Percentiles rank a stretch among this genome's conserved stretches.
phyloP scores from a whole-genome alignment of 2,329 filamentous ascomycete genomes.

The Trichoderma simmonsii region DNA sequence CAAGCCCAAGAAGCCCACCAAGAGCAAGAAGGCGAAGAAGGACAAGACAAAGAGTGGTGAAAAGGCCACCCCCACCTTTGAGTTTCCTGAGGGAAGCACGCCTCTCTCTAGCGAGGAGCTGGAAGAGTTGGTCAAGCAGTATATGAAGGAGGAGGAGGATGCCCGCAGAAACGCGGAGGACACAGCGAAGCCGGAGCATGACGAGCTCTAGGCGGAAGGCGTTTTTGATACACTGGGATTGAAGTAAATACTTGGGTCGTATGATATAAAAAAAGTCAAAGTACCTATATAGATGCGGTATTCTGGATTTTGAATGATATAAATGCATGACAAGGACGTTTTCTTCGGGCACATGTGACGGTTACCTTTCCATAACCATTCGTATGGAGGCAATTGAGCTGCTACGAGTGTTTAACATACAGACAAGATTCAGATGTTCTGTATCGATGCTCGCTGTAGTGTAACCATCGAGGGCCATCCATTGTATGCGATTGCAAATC shows the following conservation, averaged over 20 bases:
- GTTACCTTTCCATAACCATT: neutral
- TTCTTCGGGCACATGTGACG: neutral
- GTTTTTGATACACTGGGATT: neutral
- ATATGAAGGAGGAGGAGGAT: slow-evolving; percentile 30
- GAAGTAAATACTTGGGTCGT: slow-evolving; percentile 11
- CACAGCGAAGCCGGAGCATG: slow-evolving; percentile 29
- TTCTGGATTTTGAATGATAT: neutral
- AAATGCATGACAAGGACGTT: neutral
- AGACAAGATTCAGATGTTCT: neutral
- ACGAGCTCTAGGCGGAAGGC: slow-evolving; percentile 34
- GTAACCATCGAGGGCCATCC: neutral
- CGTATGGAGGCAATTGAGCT: neutral
- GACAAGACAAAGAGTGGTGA: slow-evolving; percentile 37
- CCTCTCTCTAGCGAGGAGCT: slow-evolving; percentile 45
- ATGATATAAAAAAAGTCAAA: slow-evolving; percentile 1
- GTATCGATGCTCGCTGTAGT: neutral
- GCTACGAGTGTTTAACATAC: neutral
- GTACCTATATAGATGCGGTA: slow-evolving; percentile 7
- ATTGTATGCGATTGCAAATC: neutral
- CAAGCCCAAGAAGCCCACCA: slow-evolving; percentile 45
- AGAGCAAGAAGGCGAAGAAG: slow-evolving; percentile 40
- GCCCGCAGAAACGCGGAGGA: slow-evolving; percentile 29
- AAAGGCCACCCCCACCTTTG: slow-evolving; percentile 37
- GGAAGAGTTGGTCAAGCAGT: slow-evolving; percentile 46
- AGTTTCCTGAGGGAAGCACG: slow-evolving; percentile 37